Base-by-base conservation (phyloP, 2,329 filamentous ascomycete genomes). In the Coniella lustricola region DNA sequence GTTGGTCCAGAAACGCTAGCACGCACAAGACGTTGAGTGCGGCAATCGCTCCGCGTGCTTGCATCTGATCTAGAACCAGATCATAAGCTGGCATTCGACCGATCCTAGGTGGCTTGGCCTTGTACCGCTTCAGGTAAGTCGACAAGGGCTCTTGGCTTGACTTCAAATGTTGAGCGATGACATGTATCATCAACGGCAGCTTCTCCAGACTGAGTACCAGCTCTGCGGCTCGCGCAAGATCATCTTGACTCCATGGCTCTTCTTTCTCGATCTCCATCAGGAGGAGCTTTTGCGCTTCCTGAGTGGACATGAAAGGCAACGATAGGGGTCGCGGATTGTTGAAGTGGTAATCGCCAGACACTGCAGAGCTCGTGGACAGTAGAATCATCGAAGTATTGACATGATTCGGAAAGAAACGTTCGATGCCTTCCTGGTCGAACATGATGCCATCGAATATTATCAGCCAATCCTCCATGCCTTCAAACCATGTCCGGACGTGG, bases 111-210 rank as follows among this genome's bases (percentile, higher is more conserved):
- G 77, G 74, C 37, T 77, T 74, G 1, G 70, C 75, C 34, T 73
- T 67, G 50, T 78, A 82, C 2, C 74, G 74, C 51, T 72, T 70
- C n/a, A 81, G 65, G 52, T 82, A 85, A 54, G 72, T 79, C 1
- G 77, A 74, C 3, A 86, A 67, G 0, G 81, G 78, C 54, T 83
- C 82, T 16, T 72, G 68, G 0, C 79, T 81, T 3, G 76, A 74
- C 48, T 76, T 81, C 13, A 86, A 66, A 31, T 81, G 73, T 53
- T 79, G 75, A 1, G 80, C 80, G 2, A 82, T 77, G 0, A 82
- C 77, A 56, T 85, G 81, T 17, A 87, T 82, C 54, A 84, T 84
- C 7, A 86, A 67, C 1, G 84, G 83, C 13, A 87, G 66, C 47
- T 79, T 75, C 18, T 80, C 80, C 66, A 85, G 81, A 39, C 82